Conservation (phyloP, 495 filamentous ascomycete species). For the Hypomontagnella submonticulosa region DNA sequence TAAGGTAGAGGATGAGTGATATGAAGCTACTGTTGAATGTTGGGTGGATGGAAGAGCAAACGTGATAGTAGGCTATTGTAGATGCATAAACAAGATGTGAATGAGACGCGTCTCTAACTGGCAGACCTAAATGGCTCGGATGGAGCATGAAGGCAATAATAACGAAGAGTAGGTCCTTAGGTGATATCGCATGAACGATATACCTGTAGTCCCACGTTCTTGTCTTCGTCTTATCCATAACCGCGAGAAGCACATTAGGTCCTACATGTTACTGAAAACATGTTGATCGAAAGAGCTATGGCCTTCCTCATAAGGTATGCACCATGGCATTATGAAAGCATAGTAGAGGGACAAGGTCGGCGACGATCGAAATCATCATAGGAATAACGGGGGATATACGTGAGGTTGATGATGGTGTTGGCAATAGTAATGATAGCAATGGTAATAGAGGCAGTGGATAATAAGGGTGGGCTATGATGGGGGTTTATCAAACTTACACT, state of each 20-base stretch:
- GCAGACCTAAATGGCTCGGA: background rate
- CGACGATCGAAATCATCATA: too few species aligned
- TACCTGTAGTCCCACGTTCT: background rate
- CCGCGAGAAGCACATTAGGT: too few species aligned
- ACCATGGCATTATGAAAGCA: too few species aligned
- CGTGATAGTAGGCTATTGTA: background rate
- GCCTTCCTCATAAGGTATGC: too few species aligned
- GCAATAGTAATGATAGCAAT: background rate
- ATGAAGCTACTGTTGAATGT: background rate
- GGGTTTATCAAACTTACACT: slow-evolving; percentile 55
- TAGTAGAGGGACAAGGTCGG: too few species aligned
- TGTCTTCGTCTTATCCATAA: background rate
- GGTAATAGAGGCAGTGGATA: background rate
- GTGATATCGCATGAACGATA: background rate
- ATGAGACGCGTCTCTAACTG: background rate
- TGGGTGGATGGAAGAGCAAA: background rate
- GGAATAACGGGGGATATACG: too few species aligned
- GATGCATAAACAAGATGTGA: background rate
- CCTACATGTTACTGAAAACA: too few species aligned
- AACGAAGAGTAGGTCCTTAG: too few species aligned
- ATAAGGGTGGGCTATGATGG: slow-evolving; percentile 15
- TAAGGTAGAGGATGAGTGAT: background rate
- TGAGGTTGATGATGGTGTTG: background rate
- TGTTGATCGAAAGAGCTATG: too few species aligned
- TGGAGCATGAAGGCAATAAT: background rate